Evolutionary conservation across 345 rosid species (phyloP), one percentile per base, ranked within the genome.

Genomic region (Hevea brasiliensis): DNA sequence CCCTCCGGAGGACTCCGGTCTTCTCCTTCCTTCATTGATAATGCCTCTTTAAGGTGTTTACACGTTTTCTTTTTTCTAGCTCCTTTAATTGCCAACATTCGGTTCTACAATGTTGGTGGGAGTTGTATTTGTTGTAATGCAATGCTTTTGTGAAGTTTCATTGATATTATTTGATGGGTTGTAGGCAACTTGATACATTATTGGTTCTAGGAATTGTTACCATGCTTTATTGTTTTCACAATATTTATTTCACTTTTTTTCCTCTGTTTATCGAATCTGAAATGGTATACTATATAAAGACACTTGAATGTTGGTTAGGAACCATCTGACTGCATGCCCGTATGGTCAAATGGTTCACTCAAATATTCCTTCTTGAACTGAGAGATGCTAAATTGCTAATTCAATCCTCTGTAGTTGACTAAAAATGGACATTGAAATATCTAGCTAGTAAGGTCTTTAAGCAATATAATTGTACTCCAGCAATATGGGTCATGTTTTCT

Each of bases 21-120:
- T 47, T 76, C 84, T 76, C 68, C 65, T 32, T 57, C 79, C 60
- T 71, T 73, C 61, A 10, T 74, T 57, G 68, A 70, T 58, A n/a
- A 65, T 29, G 55, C 74, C 71, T 74, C 82, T 50, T 72, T 80
- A 72, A 86, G 85, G 84, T 84, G 48, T 21, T 40, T 51, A 3
- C 17, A 10, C 35, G 0, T 20, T 64, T 51, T 7, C 23, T 54
- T 72, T 20, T 3, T 29, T 40, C n/a, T 8, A 10, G 9, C 1
- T 14, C 24, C 26, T 67, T 18, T 32, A 18, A 23, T 3, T 41
- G 48, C 14, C 6, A 23, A 55, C 11, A 10, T 44, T 10, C 32
- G 23, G 23, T 13, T 32, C 37, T 32, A 1, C 37, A 32, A 32
- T 4, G 64, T 32, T 60, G 40, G 0, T 64, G 13, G 17, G 20